Conservation (phyloP, 495 filamentous ascomycete genomes). For the Daldinia concentrica region DNA sequence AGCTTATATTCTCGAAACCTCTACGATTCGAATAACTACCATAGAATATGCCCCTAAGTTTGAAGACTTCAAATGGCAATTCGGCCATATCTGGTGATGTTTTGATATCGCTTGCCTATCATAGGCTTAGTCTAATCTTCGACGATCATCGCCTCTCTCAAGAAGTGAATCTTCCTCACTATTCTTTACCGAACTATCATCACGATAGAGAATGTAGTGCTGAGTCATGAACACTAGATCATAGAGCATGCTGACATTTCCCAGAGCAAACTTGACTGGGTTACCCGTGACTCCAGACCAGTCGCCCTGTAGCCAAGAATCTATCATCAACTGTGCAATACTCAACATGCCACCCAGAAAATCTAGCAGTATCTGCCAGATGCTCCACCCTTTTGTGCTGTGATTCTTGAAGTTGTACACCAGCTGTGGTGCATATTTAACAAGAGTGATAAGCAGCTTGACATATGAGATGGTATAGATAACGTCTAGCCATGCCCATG, state of each 20-base stretch:
- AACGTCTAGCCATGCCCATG: slow-evolving; percentile 59
- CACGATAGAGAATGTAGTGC: slow-evolving; percentile 81
- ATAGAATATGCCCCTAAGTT: no score
- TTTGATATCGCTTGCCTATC: neutral
- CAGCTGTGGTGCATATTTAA: slow-evolving; percentile 93
- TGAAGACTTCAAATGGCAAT: no score
- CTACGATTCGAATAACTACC: no score
- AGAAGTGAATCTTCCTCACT: slow-evolving; percentile 52
- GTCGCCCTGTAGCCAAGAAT: slow-evolving; percentile 83
- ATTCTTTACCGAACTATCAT: slow-evolving; percentile 34
- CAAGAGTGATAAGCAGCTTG: slow-evolving; percentile 85
- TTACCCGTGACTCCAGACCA: slow-evolving; percentile 93
- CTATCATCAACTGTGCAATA: slow-evolving; percentile 80
- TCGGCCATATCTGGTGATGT: no score
- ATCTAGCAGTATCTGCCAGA: slow-evolving; percentile 86
- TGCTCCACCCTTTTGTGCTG: slow-evolving; percentile 89
- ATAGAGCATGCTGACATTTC: slow-evolving; percentile 85
- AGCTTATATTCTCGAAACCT: no score
- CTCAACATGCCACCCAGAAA: slow-evolving; percentile 83
- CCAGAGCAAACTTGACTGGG: slow-evolving; percentile 86
- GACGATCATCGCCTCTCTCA: slow-evolving; percentile 46
- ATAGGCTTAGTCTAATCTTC: slow-evolving; percentile 46
- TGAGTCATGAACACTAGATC: slow-evolving; percentile 86
- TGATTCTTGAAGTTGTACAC: slow-evolving; percentile 81
- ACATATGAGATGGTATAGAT: slow-evolving; percentile 84